Evolutionary conservation across 2,329 filamentous ascomycete species (phyloP), one percentile per base, ranked within the genome.

Genomic region (Pseudogymnoascus sp.): DNA sequence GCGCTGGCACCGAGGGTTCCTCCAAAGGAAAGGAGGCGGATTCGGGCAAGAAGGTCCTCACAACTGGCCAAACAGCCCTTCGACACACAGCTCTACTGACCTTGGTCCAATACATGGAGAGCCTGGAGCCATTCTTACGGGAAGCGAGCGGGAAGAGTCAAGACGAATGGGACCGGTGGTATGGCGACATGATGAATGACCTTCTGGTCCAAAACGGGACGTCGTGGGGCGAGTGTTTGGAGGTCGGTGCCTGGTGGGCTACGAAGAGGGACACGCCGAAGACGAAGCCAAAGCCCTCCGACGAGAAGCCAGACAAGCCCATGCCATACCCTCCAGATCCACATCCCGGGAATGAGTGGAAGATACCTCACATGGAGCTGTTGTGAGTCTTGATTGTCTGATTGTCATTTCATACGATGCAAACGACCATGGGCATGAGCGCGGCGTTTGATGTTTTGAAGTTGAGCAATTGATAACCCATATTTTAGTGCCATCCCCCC

Each of bases 161-260:
- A 71, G 91, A 96, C 68, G 92, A 97, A 76, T 97, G 92, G 92
- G 90, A 95, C 73, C 80, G 85, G 42, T 97, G 92, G 92, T 85
- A 90, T 76, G 86, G 87, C 41, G 90, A 88, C 74, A 90, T 96
- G 88, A 93, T 91, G 82, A 84, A 84, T 55, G 89, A 94, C 74
- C 75, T 97, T 70, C 82, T 96, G 71, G 86, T 88, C 72, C 88
- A 93, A 64, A 87, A 86, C 62, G 90, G 90, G 19, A 87, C 90
- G 16, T 86, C 84, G 58, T 92, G 86, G 78, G 92, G 92, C 58
- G 92, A 97, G 75, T 96, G 91, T 74, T 77, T 97, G 19, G 91
- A 85, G 70, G 85, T 92, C 66, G 90, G 93, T 38, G 94, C 92
- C 74, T 97, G 92, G 79, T 94, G 87, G 74, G 95, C 87, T 64